A percentile compares a stretch with the other conserved stretches of the same genome.
phyloP scores from a whole-genome alignment of 495 filamentous ascomycete genomes.

The Podospora tetraspora region DNA sequence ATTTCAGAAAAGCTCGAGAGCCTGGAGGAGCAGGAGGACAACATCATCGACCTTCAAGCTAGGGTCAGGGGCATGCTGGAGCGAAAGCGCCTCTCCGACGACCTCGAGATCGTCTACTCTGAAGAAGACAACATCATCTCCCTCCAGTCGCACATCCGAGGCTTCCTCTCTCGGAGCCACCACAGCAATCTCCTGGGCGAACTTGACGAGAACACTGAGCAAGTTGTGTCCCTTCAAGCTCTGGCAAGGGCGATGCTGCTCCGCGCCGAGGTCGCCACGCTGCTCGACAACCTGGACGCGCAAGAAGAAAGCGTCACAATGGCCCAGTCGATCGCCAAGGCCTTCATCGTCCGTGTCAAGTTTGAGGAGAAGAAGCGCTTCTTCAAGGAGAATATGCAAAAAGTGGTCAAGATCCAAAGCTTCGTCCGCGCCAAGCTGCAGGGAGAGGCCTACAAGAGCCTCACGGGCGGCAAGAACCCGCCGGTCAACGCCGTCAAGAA shows the following conservation, averaged over 20 bases:
- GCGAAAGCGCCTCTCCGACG: constrained; percentile 41
- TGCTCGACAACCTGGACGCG: constrained; percentile 70
- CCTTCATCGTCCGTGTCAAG: constrained; percentile 61
- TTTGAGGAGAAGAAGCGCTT: constrained; percentile 83
- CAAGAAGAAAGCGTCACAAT: constrained; percentile 69
- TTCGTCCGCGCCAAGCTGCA: constrained; percentile 90
- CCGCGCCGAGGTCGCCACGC: constrained; percentile 61
- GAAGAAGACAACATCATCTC: constrained; percentile 53
- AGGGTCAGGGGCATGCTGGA: constrained; percentile 50
- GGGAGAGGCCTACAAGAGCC: constrained; percentile 93
- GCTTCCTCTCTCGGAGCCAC: constrained; percentile 51
- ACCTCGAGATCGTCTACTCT: constrained; percentile 53
- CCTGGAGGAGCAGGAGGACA: constrained; percentile 37
- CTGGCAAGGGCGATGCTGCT: constrained; percentile 72
- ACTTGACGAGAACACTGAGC: constrained; percentile 50
- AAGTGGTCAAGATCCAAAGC: constrained; percentile 97
- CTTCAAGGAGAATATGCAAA: constrained; percentile 96
- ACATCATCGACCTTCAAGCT: constrained; percentile 43
- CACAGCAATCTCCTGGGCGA: constrained; percentile 50
- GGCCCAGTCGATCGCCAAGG: constrained; percentile 71
- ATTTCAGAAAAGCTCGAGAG: constrained; percentile 40
- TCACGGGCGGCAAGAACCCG: constrained; percentile 95
- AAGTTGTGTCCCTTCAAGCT: constrained; percentile 64
- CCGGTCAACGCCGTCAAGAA: constrained; percentile 95
- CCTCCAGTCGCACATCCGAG: constrained; percentile 69